Evolutionary conservation across 108 stramenopile genomes (phyloP).

Genomic region (Cyclostephanos invisitatus): DNA sequence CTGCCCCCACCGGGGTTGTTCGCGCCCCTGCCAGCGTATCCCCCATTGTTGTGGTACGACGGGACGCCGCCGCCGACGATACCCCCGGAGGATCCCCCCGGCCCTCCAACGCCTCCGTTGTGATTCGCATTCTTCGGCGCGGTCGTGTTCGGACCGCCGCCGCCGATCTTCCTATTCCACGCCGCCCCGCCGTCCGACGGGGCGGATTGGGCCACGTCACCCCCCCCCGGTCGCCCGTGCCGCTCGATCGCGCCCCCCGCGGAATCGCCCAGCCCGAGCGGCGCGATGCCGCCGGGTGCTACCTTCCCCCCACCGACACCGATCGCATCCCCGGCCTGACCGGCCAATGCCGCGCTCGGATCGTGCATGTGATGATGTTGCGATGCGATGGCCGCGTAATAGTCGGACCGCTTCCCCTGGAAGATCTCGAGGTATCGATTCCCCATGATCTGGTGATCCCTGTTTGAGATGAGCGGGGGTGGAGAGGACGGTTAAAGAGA

Average conservation of each 20-base stretch:
- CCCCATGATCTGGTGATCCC: slow-evolving; percentile 83
- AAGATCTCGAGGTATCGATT: slow-evolving; percentile 88
- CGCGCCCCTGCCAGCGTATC: slow-evolving; percentile 22
- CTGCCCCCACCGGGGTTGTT: slow-evolving; percentile 34
- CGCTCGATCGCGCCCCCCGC: slow-evolving; percentile 15
- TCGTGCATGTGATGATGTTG: slow-evolving; percentile 73
- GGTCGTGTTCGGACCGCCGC: slow-evolving; percentile 13
- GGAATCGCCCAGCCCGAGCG: slow-evolving; percentile 13
- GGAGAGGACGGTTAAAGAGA: too few relatives aligned
- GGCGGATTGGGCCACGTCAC: slow-evolving; percentile 17
- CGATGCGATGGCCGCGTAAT: slow-evolving; percentile 87
- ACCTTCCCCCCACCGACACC: slow-evolving; percentile 23
- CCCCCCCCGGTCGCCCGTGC: too few relatives aligned
- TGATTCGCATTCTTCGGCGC: slow-evolving; percentile 27
- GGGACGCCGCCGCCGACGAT: slow-evolving; percentile 29
- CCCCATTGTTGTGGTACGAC: slow-evolving; percentile 12
- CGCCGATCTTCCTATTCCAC: slow-evolving; percentile 32
- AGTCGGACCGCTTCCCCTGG: slow-evolving; percentile 84
- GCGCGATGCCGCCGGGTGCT: slow-evolving; percentile 1
- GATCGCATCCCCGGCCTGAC: slow-evolving; percentile 16
- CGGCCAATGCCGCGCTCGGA: slow-evolving; percentile 33
- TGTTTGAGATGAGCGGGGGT: too few relatives aligned
- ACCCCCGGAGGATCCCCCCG: slow-evolving; percentile 15
- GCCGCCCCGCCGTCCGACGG: slow-evolving; percentile 19
- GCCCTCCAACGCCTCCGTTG: slow-evolving; percentile 11